A percentile compares a stretch with the other conserved stretches of the same genome.
These are phyloP conservation scores for Ophiognomonia clavigignenti-juglandacearum DNA, from an alignment of 2,329 filamentous ascomycete genomes.

Conservation along the genomic window DNA sequence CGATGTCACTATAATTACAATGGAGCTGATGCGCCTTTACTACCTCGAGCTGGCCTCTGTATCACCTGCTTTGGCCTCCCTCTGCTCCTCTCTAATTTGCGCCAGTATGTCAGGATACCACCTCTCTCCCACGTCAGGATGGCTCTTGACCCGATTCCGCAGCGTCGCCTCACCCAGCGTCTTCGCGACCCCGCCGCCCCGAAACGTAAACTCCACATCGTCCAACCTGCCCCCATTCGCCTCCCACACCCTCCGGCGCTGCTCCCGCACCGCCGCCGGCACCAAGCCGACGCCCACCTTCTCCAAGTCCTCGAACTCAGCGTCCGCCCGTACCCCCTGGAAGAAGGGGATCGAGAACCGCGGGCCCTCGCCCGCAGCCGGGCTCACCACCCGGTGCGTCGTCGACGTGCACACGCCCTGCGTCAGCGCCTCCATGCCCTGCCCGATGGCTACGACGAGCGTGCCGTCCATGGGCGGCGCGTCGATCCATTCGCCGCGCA, in stretches of 20 bases:
- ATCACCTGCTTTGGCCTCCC: conserved; percentile 28
- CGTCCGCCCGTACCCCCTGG: conserved; percentile 76
- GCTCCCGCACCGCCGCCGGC: conserved; percentile 57
- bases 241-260: conserved; percentile 55
- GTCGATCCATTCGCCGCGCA: conserved; percentile 74
- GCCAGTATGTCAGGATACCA: conserved; percentile 67
- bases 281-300: conserved; percentile 50
- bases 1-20: neutral
- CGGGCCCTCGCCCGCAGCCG: conserved; percentile 62
- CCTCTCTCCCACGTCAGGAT: conserved; percentile 78
- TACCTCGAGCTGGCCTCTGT: conserved; percentile 20
- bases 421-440: conserved; percentile 81
- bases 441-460: conserved; percentile 81
- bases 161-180: conserved; percentile 78
- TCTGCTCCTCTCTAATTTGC: conserved; percentile 55
- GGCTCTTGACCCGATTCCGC: conserved; percentile 79
- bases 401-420: conserved; percentile 77
- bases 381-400: conserved; percentile 78
- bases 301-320: conserved; percentile 73
- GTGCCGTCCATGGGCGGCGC: conserved; percentile 71
- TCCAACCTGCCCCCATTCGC: conserved; percentile 56
- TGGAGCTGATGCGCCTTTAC: conserved; percentile 34
- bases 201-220: conserved; percentile 85
- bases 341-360: conserved; percentile 83
- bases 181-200: conserved; percentile 60